phyloP scores from a whole-genome alignment of 805 yeast species.

The Candida maltosa region DNA sequence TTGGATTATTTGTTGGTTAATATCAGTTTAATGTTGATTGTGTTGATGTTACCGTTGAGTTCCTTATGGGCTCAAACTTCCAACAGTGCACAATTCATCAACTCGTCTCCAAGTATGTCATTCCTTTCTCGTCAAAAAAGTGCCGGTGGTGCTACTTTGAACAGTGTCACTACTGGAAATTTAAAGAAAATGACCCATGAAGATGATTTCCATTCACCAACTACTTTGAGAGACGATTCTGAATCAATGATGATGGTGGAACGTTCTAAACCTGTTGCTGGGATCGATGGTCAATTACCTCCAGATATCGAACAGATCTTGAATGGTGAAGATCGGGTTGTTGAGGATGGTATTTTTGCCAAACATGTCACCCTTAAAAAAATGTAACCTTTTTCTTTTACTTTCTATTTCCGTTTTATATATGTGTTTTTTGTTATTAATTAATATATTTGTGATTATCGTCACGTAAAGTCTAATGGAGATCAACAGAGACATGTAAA shows the following conservation, averaged over 20 bases:
- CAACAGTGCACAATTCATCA: conserved; percentile 32
- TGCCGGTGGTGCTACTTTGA: conserved; percentile 3
- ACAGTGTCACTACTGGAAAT: background rate
- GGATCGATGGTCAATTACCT: conserved; percentile 6
- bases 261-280: conserved; percentile 1
- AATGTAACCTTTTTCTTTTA: background rate
- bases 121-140: conserved; percentile 7
- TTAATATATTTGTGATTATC: background rate
- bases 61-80: conserved; percentile 85
- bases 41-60: conserved; percentile 74
- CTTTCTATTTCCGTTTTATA: background rate
- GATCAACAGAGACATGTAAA: too few species aligned
- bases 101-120: conserved; percentile 7
- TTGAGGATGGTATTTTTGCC: conserved; percentile 4
- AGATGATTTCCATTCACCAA: background rate
- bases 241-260: conserved; percentile 3
- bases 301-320: conserved; percentile 9
- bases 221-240: conserved; percentile 5
- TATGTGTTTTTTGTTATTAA: background rate
- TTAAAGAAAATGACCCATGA: background rate
- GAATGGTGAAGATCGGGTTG: conserved; percentile 1
- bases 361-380: conserved; percentile 5
- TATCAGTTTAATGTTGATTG: conserved; percentile 59
- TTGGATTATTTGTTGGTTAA: conserved; percentile 41
- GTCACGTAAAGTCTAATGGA: too few species aligned